phyloP scores from a whole-genome alignment of 140 eudicot species.

The Flaveria floridana region DNA sequence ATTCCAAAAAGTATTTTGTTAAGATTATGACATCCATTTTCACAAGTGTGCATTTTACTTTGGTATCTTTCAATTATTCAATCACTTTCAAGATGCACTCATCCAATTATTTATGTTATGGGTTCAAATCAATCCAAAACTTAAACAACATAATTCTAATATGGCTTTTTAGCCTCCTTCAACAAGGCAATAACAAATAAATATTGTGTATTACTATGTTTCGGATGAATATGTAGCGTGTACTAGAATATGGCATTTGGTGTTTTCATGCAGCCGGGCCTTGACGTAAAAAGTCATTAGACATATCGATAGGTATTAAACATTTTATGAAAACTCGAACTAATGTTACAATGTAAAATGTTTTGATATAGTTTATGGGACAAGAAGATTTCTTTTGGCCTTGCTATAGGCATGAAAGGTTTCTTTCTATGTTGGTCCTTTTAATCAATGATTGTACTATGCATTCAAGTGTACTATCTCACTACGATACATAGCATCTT shows the following conservation, averaged over 20 bases:
- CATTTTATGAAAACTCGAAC: background rate
- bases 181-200: background rate
- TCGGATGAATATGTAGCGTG: background rate
- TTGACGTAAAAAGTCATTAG: background rate
- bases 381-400: conserved; percentile 7
- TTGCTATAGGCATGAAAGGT: background rate
- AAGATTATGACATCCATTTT: conserved; percentile 35
- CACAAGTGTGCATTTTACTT: conserved; percentile 35
- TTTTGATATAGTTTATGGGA: background rate
- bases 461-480: conserved; percentile 8
- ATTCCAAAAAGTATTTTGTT: conserved; percentile 20
- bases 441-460: conserved; percentile 11
- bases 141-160: background rate
- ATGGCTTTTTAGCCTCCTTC: background rate
- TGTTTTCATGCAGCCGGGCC: background rate
- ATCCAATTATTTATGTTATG: conserved; percentile 10
- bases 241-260: background rate
- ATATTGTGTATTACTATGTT: background rate
- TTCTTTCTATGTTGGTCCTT: conserved; percentile 14
- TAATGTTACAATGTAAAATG: background rate
- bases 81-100: conserved; percentile 28
- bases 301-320: background rate
- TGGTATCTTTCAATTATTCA: conserved; percentile 30
- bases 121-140: conserved; percentile 21
- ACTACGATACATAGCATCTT: conserved; percentile 5